These are phyloP conservation scores for Ilyonectria destructans DNA, from an alignment of 2,329 filamentous ascomycete species.

Conservation along the genomic window DNA sequence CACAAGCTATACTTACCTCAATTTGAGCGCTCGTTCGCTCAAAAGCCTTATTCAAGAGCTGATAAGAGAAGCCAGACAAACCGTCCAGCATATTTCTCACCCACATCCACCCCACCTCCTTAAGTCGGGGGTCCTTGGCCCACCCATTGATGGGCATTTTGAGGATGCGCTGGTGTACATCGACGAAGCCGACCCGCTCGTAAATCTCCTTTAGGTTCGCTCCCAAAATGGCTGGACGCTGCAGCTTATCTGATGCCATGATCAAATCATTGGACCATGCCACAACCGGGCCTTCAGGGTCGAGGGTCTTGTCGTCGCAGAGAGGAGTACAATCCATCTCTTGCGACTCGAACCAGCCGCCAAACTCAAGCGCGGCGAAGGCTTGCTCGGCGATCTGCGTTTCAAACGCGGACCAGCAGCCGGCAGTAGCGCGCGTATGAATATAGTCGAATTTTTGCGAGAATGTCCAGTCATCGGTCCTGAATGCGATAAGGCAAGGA, in stretches of 20 bases:
- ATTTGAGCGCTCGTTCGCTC: constrained; percentile 61
- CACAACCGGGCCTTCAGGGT: constrained; percentile 55
- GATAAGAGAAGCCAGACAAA: constrained; percentile 59
- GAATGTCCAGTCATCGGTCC: constrained; percentile 62
- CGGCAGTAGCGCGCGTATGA: constrained; percentile 64
- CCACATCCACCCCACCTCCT: constrained; percentile 61
- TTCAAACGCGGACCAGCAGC: constrained; percentile 65
- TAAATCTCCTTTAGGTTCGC: constrained; percentile 55
- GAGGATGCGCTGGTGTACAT: constrained; percentile 66
- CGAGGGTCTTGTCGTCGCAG: constrained; percentile 63
- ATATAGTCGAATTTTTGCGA: constrained; percentile 70
- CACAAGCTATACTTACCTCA: constrained; percentile 62
- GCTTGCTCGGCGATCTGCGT: constrained; percentile 65
- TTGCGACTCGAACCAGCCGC: constrained; percentile 70
- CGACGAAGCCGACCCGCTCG: constrained; percentile 67
- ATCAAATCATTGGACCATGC: constrained; percentile 59
- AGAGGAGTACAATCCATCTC: constrained; percentile 57
- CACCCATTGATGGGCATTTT: constrained; percentile 69
- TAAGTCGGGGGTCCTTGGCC: constrained; percentile 61
- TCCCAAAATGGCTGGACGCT: constrained; percentile 57
- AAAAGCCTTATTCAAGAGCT: constrained; percentile 57
- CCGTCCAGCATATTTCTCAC: constrained; percentile 58
- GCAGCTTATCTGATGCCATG: constrained; percentile 54
- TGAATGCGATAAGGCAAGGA: constrained; percentile 42
- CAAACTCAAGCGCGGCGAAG: constrained; percentile 63